phyloP scores from a whole-genome alignment of 345 rosid species.

The Citrus australasica region DNA sequence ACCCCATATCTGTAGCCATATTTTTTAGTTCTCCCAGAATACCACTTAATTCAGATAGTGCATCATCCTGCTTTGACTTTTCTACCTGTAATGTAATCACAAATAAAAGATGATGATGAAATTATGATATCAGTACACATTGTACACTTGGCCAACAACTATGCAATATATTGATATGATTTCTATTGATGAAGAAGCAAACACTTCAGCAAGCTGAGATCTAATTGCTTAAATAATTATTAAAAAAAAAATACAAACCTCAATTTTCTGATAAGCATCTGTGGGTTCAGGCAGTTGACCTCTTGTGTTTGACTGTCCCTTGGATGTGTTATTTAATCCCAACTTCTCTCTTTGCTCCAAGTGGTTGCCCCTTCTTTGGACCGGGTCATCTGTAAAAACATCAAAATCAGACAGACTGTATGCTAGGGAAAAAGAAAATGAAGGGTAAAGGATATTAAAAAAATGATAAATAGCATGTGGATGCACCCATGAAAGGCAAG shows the following conservation, averaged over 20 bases:
- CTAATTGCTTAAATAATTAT: background rate
- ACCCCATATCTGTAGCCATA: slow-evolving; percentile 90
- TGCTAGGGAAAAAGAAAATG: background rate
- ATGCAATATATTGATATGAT: background rate
- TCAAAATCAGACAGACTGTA: slow-evolving; percentile 1
- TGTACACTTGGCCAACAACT: background rate
- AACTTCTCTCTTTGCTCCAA: slow-evolving; percentile 81
- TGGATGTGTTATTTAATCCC: slow-evolving; percentile 60
- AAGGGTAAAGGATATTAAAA: background rate
- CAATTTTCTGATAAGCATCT: slow-evolving; percentile 69
- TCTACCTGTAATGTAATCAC: slow-evolving; percentile 49
- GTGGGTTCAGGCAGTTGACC: slow-evolving; percentile 52
- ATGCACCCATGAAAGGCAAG: background rate
- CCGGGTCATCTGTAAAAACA: slow-evolving; percentile 52
- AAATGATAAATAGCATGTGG: background rate
- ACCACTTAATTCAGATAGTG: slow-evolving; percentile 60
- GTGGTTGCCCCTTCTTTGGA: slow-evolving; percentile 54
- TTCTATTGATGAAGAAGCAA: background rate
- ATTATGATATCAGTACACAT: background rate
- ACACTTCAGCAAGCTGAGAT: background rate
- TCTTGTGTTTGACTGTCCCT: slow-evolving; percentile 37
- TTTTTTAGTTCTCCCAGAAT: slow-evolving; percentile 68
- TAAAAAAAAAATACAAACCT: slow-evolving; percentile 43
- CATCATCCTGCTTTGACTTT: slow-evolving; percentile 79
- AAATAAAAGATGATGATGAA: background rate